phyloP scores from a whole-genome alignment of 495 filamentous ascomycete genomes.

The Aspergillus baeticus region DNA sequence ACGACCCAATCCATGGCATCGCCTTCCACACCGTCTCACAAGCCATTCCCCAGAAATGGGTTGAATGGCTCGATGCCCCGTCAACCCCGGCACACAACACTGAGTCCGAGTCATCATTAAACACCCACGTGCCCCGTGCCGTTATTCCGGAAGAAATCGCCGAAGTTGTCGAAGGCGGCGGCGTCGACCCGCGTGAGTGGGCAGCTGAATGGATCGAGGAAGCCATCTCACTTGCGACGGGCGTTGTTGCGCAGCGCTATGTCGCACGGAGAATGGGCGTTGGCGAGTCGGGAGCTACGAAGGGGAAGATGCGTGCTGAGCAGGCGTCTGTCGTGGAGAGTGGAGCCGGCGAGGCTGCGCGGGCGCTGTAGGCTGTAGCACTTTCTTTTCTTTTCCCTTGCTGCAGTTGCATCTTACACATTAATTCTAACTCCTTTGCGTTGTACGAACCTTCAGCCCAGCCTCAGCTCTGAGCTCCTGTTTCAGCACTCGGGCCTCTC shows the following conservation, averaged over 20 bases:
- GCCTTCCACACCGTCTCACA: constrained; percentile 83
- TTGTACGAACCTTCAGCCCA: neutral
- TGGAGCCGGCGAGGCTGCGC: constrained; percentile 79
- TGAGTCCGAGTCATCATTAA: constrained; percentile 19
- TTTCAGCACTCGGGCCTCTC: neutral
- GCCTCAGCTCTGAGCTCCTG: neutral
- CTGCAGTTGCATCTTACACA: constrained; percentile 10
- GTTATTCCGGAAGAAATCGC: constrained; percentile 77
- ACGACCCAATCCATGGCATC: constrained; percentile 91
- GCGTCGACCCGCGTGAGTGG: constrained; percentile 95
- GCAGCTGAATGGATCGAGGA: constrained; percentile 97
- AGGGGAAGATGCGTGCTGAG: constrained; percentile 78
- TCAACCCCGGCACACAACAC: constrained; percentile 51
- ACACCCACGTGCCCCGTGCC: constrained; percentile 35
- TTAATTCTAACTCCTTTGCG: constrained; percentile 8
- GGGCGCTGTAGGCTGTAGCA: constrained; percentile 56
- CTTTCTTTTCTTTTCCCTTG: neutral
- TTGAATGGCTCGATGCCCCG: constrained; percentile 82
- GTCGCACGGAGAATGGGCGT: constrained; percentile 95
- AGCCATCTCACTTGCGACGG: constrained; percentile 71
- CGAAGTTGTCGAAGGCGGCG: constrained; percentile 83
- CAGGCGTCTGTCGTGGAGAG: constrained; percentile 66
- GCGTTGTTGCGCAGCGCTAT: constrained; percentile 91
- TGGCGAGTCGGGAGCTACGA: constrained; percentile 67
- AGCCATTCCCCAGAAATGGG: constrained; percentile 79